A percentile compares a stretch with the other conserved stretches of the same genome.
phyloP scores from a whole-genome alignment of 1,284 basidiomycete species.

The Ceratobasidium sp. region DNA sequence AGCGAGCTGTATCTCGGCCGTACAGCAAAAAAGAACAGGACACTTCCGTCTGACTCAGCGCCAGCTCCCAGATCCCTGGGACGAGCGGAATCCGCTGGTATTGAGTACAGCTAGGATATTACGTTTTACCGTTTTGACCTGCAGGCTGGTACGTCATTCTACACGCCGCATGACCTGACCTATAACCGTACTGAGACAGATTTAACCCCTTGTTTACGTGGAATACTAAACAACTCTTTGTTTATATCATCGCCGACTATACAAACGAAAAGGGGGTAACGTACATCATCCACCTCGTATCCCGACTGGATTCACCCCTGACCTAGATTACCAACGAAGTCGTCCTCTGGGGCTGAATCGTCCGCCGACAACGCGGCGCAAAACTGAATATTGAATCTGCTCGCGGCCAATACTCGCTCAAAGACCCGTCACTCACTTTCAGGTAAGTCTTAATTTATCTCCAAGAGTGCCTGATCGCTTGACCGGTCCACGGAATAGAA shows the following conservation, averaged over 20 bases:
- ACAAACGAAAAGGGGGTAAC: slow-evolving; percentile 69
- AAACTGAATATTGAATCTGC: slow-evolving; percentile 70
- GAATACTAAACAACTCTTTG: slow-evolving; percentile 94
- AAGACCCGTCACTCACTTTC: slow-evolving; percentile 82
- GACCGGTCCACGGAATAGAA: slow-evolving; percentile 60
- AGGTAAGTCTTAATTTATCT: slow-evolving; percentile 67
- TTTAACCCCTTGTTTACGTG: slow-evolving; percentile 87
- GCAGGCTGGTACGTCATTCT: slow-evolving; percentile 70
- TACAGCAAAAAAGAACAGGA: slow-evolving; percentile 68
- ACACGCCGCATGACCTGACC: neutral
- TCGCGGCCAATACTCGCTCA: slow-evolving; percentile 87
- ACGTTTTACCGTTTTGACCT: slow-evolving; percentile 84
- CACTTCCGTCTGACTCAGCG: no score
- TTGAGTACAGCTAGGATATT: slow-evolving; percentile 62
- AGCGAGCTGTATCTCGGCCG: slow-evolving; percentile 58
- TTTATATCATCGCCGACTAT: slow-evolving; percentile 86
- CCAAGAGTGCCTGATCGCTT: neutral
- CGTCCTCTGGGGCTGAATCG: slow-evolving; percentile 92
- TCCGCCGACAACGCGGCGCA: slow-evolving; percentile 82
- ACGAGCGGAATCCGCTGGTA: no score
- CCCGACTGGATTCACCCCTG: neutral
- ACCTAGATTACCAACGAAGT: slow-evolving; percentile 81
- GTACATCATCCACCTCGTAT: slow-evolving; percentile 62
- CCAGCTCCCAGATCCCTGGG: no score
- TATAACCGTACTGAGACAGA: slow-evolving; percentile 64